A percentile compares a stretch with the other conserved stretches of the same genome.
These are phyloP conservation scores for Gyrodon lividus DNA, from an alignment of 768 basidiomycete species.

Conservation along the genomic window DNA sequence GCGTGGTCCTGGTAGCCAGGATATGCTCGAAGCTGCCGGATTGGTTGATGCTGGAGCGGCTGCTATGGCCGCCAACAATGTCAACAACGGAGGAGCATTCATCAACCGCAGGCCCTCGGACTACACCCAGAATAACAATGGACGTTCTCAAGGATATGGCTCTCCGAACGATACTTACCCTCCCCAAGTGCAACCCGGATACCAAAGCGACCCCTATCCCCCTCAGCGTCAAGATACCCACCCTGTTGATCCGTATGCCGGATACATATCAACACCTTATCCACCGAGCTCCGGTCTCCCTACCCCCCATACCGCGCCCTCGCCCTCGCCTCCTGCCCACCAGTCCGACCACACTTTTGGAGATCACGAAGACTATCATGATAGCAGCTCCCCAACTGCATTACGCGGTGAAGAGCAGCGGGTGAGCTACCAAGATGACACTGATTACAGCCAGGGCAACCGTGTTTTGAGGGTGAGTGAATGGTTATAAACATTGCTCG, in stretches of 20 bases:
- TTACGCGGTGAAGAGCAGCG: slow-evolving; percentile 20
- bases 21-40: slow-evolving; percentile 30
- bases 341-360: slow-evolving; percentile 12
- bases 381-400: slow-evolving; percentile 5
- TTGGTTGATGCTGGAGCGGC: slow-evolving; percentile 14
- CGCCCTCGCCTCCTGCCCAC: slow-evolving; percentile 10
- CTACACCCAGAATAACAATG: slow-evolving; percentile 22
- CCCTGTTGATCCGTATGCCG: slow-evolving; percentile 30
- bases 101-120: slow-evolving; percentile 28
- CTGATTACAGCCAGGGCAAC: slow-evolving; percentile 28
- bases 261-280: slow-evolving; percentile 16
- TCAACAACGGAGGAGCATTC: slow-evolving; percentile 1
- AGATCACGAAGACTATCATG: slow-evolving; percentile 9
- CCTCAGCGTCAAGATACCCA: slow-evolving; percentile 23
- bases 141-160: slow-evolving; percentile 21
- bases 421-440: slow-evolving; percentile 30
- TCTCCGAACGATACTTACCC: slow-evolving; percentile 21
- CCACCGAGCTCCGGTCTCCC: slow-evolving; percentile 9
- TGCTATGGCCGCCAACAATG: slow-evolving; percentile 8
- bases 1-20: slow-evolving; percentile 22
- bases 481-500: neutral
- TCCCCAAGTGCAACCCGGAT: slow-evolving; percentile 23
- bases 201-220: slow-evolving; percentile 22
- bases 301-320: slow-evolving; percentile 21
- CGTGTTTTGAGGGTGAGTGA: slow-evolving; percentile 30